Evolutionary conservation across 2,329 filamentous ascomycete species (phyloP), one percentile per base, ranked within the genome.

Genomic region (Beauveria brongniartii): DNA sequence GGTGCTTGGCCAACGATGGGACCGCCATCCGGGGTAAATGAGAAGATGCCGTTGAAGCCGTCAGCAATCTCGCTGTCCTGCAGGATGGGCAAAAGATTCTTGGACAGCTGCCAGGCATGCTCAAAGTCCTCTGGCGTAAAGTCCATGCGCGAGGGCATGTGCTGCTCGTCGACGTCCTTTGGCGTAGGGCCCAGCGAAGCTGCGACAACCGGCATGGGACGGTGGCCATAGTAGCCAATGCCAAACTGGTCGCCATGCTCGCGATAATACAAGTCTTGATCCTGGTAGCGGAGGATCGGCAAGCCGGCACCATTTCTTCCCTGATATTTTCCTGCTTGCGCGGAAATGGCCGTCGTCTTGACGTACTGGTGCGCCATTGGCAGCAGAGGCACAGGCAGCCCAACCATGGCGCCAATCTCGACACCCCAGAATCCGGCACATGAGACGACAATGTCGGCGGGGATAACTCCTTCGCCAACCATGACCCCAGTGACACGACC

Each of bases 341-440:
- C 71, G 1, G 79, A 77, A 0, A 87, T 73, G 0, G 80, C 63
- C 0, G 80, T 84, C 0, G 84, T 87, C 71, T 86, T 87, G 55
- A 75, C 84, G 64, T 87, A 87, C 64, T 87, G 84, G 59, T 87
- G 84, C 0, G 78, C 84, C 62, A 87, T 76, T 3, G 84, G 84
- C 0, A 85, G 75, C 5, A 87, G 70, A 7, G 84, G 84, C 24
- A 87, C 77, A 1, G 78, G 72, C 14, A 86, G 66, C 5, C 78
- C 83, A 47, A 82, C 77, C 83, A 87, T 84, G 6, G 79, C 80
- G 24, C 84, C 84, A 7, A 87, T 74, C 67, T 87, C 84, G 8
- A 86, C 84, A 12, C 84, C 84, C 84, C 84, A 87, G 69, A 87
- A 85, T 0, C 84, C 84, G 7, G 83, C 84, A 63, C 84, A 87